phyloP scores from a whole-genome alignment of 2,329 filamentous ascomycete genomes.

The Sphaerulina populicola region DNA sequence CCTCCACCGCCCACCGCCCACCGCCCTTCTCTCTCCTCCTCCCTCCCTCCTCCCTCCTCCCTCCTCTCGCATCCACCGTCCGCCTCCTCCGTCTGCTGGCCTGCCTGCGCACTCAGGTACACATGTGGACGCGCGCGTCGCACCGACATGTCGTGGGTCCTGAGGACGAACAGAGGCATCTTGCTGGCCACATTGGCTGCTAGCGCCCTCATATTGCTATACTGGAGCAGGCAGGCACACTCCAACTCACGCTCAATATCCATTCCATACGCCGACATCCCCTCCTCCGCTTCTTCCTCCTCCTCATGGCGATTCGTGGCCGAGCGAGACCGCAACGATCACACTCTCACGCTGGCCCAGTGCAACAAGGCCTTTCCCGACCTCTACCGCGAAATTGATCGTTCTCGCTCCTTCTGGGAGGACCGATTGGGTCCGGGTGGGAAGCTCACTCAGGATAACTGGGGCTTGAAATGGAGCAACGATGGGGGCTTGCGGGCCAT shows the following conservation, averaged over 20 bases:
- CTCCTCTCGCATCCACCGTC: too few relatives aligned
- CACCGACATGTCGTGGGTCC: not conserved
- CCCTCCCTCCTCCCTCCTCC: too few relatives aligned
- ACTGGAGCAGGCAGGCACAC: constrained; percentile 1
- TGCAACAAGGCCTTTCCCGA: constrained; percentile 29
- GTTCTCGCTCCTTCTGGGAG: constrained; percentile 25
- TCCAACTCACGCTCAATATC: not conserved
- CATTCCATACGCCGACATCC: constrained; percentile 1
- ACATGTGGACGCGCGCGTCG: not conserved
- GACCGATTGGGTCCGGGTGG: constrained; percentile 13
- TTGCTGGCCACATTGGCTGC: constrained; percentile 2
- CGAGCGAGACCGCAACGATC: constrained; percentile 27
- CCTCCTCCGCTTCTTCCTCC: not conserved
- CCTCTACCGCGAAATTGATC: constrained; percentile 31
- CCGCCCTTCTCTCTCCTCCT: too few relatives aligned
- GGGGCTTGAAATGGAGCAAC: constrained; percentile 27
- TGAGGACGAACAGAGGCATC: constrained; percentile 1
- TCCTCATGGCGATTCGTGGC: constrained; percentile 14
- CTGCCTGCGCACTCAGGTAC: too few relatives aligned
- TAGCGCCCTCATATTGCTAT: not conserved
- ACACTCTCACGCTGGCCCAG: constrained; percentile 28
- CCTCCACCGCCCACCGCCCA: too few relatives aligned
- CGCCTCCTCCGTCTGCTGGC: too few relatives aligned
- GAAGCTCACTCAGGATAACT: constrained; percentile 26
- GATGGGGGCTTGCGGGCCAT: constrained; percentile 32